Conservation (phyloP, 768 basidiomycete species). For the Tylopilus rubrobrunneus region DNA sequence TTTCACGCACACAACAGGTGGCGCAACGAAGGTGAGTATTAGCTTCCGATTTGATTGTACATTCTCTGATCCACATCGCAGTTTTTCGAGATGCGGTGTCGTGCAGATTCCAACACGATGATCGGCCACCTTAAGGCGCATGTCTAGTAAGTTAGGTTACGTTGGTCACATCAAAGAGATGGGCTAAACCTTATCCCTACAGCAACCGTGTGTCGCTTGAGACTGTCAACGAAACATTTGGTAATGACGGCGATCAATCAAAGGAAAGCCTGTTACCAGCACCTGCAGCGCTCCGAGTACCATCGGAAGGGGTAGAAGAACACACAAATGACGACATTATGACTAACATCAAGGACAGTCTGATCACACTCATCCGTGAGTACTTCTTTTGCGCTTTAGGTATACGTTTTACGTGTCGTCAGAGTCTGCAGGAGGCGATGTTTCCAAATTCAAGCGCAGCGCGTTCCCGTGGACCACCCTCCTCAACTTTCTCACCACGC, state of each 20-base stretch:
- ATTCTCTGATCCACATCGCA: neutral
- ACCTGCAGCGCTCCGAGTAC: neutral
- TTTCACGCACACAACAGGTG: no score
- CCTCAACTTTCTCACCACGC: neutral
- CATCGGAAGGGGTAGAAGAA: neutral
- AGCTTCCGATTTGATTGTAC: neutral
- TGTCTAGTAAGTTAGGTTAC: constrained; percentile 1
- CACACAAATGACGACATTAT: neutral
- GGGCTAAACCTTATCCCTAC: neutral
- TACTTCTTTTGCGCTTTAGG: neutral
- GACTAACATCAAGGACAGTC: neutral
- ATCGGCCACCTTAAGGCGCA: constrained; percentile 8
- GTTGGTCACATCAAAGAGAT: neutral
- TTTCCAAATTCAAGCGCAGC: neutral
- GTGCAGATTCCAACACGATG: neutral
- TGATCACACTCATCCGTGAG: neutral
- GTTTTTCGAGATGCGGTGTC: constrained; percentile 4
- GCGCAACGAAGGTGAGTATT: neutral
- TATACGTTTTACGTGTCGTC: neutral
- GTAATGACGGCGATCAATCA: neutral
- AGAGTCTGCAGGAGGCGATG: neutral
- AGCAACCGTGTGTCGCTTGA: constrained; percentile 4
- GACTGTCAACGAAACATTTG: neutral
- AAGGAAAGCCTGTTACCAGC: neutral
- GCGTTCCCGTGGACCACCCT: neutral